Evolutionary conservation across 2,329 filamentous ascomycete genomes (phyloP), one percentile per base, ranked within the genome.

Genomic region (Beauveria sp.): DNA sequence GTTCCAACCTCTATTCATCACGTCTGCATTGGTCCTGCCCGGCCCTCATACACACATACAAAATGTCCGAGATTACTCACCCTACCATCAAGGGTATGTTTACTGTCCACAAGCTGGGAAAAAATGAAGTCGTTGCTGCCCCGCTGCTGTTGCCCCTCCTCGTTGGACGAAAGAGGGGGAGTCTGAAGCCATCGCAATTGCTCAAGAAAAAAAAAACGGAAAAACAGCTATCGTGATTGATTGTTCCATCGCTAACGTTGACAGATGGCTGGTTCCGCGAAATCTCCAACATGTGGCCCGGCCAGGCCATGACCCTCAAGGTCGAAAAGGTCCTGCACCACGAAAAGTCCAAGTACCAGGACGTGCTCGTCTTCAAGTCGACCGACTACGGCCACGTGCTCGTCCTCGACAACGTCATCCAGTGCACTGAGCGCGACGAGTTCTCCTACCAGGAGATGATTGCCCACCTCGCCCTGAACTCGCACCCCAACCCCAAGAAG

Each of bases 391-490:
- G 94, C 77, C 96, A 87, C 73, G 93, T 97, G 64, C 84, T 99
- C 62, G 93, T 99, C 65, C 86, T 99, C 68, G 94, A 99, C 84
- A 97, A 97, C 75, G 94, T 97, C 75, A 96, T 99, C 77, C 94
- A 99, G 80, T 92, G 88, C 85, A 97, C 94, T 69, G 94, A 99
- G 86, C 88, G 93, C 67, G 92, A 99, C 74, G 94, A 99, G 82
- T 99, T 97, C 84, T 91, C 92, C 70, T 96, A 96, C 86, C 94
- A 99, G 84, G 94, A 99, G 85, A 99, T 99, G 94, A 99, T 99
- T 79, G 92, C 93, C 69, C 92, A 99, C 80, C 84, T 99, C 68
- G 94, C 92, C 79, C 91, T 99, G 89, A 94, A 96, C 85, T 91
- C 93, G 59, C 94, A 99, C 85, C 94, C 94, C 69, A 87, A 96